phyloP scores from a whole-genome alignment of 192 early-diverging fungal genomes.

The Obelidium mucronatum region DNA sequence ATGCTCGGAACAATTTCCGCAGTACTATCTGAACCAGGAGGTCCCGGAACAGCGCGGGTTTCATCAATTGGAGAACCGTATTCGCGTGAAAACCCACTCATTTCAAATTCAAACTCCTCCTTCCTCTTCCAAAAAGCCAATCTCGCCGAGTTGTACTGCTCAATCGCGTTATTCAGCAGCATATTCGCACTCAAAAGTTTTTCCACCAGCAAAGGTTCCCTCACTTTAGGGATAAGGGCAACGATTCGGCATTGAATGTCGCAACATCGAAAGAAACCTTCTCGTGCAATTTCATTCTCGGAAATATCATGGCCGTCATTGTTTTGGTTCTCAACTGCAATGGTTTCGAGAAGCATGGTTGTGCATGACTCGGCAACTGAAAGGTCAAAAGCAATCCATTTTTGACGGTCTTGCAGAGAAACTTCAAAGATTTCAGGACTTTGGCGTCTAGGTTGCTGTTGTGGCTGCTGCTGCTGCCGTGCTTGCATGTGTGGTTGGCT shows the following conservation, averaged over 20 bases:
- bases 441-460: too few species aligned
- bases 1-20: not conserved
- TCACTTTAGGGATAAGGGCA: slow-evolving; percentile 17
- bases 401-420: slow-evolving; percentile 19
- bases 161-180: slow-evolving; percentile 12
- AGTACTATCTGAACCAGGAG: too few species aligned
- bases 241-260: slow-evolving; percentile 20
- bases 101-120: not conserved
- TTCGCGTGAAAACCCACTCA: too few species aligned
- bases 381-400: slow-evolving; percentile 11
- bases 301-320: not conserved
- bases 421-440: slow-evolving; percentile 19
- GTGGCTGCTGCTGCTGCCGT: too few species aligned
- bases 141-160: slow-evolving; percentile 11
- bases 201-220: slow-evolving; percentile 28
- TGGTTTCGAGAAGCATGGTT: slow-evolving; percentile 17
- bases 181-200: slow-evolving; percentile 18
- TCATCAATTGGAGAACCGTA: too few species aligned
- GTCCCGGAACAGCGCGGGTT: too few species aligned
- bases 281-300: not conserved
- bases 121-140: not conserved
- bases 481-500: too few species aligned
- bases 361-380: slow-evolving; percentile 3
- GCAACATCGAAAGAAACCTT: slow-evolving; percentile 20
- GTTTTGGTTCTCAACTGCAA: not conserved